Evolutionary conservation across 352 stramenopile genomes (phyloP).

Genomic region (Phytophthora capsici): DNA sequence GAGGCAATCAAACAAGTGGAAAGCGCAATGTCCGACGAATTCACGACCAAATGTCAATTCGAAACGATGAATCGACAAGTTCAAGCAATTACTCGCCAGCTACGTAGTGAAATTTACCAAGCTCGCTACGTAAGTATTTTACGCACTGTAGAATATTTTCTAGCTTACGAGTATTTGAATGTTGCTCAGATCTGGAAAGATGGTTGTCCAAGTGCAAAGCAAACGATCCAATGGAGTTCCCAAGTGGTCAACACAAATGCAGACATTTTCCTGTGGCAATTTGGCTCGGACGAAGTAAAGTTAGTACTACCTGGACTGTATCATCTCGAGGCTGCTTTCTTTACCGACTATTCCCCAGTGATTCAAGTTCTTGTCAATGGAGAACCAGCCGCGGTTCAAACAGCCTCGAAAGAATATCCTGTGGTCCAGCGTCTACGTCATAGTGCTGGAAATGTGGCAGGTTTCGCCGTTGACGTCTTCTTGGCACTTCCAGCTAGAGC

Average conservation of each 20-base stretch:
- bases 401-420: slow-evolving; percentile 1
- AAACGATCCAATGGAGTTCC: slow-evolving; percentile 71
- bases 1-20: slow-evolving; percentile 34
- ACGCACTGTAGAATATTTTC: not conserved
- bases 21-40: slow-evolving; percentile 33
- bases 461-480: slow-evolving; percentile 59
- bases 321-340: slow-evolving; percentile 75
- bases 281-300: slow-evolving; percentile 50
- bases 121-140: slow-evolving; percentile 67
- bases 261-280: slow-evolving; percentile 75
- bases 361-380: slow-evolving; percentile 72
- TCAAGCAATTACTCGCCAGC: slow-evolving; percentile 50
- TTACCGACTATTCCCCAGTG: slow-evolving; percentile 59
- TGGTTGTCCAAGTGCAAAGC: slow-evolving; percentile 49
- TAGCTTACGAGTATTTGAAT: no score
- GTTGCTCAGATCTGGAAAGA: slow-evolving; percentile 77
- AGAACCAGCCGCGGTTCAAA: slow-evolving; percentile 48
- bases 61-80: slow-evolving; percentile 47
- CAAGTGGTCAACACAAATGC: slow-evolving; percentile 73
- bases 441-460: slow-evolving; percentile 63
- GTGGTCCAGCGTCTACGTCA: slow-evolving; percentile 49
- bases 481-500: slow-evolving; percentile 62
- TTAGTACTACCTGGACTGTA: slow-evolving; percentile 70
- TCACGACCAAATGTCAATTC: slow-evolving; percentile 38
- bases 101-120: slow-evolving; percentile 77